A percentile compares a stretch with the other conserved stretches of the same genome.
Evolutionary conservation across 345 rosid genomes (phyloP).

Genomic region (Heritiera littoralis): DNA sequence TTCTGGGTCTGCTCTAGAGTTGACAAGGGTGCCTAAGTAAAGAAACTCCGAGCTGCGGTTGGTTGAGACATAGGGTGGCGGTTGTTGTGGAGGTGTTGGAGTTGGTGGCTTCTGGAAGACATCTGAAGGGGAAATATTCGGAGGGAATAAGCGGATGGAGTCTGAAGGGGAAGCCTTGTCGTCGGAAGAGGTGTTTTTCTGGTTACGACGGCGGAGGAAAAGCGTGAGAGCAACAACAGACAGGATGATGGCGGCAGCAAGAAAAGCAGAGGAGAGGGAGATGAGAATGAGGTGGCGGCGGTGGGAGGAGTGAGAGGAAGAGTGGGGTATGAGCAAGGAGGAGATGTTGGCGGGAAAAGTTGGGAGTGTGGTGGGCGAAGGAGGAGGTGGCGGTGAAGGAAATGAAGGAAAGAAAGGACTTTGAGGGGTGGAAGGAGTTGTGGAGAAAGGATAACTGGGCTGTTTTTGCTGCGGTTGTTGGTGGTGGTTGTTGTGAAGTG

Average conservation of each 20-base stretch:
- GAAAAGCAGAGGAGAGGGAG: slow-evolving; percentile 54
- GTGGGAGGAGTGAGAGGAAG: slow-evolving; percentile 33
- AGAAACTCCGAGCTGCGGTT: slow-evolving; percentile 75
- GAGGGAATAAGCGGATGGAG: slow-evolving; percentile 67
- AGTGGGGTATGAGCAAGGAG: slow-evolving; percentile 63
- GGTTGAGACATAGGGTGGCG: slow-evolving; percentile 40
- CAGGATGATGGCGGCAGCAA: slow-evolving; percentile 53
- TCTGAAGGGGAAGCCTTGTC: slow-evolving; percentile 51
- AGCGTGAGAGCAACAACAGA: slow-evolving; percentile 43
- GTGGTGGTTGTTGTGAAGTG: slow-evolving; percentile 23
- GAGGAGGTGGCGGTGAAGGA: slow-evolving; percentile 43
- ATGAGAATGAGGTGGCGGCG: slow-evolving; percentile 41
- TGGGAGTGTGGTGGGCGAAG: slow-evolving; percentile 42
- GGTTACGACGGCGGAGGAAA: slow-evolving; percentile 45
- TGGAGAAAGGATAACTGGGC: slow-evolving; percentile 54
- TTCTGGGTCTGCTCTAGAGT: slow-evolving; percentile 43
- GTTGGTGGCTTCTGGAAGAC: slow-evolving; percentile 22
- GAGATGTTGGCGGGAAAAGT: slow-evolving; percentile 95
- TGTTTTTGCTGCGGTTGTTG: slow-evolving; percentile 2
- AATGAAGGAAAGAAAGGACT: slow-evolving; percentile 52
- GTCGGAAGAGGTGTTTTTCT: slow-evolving; percentile 21
- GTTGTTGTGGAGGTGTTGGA: slow-evolving; percentile 24
- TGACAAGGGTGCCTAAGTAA: slow-evolving; percentile 75
- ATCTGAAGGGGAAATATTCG: slow-evolving; percentile 62
- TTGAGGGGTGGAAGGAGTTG: slow-evolving; percentile 38